phyloP scores from a whole-genome alignment of 2,329 filamentous ascomycete genomes.

The Plenodomus biglobosus region DNA sequence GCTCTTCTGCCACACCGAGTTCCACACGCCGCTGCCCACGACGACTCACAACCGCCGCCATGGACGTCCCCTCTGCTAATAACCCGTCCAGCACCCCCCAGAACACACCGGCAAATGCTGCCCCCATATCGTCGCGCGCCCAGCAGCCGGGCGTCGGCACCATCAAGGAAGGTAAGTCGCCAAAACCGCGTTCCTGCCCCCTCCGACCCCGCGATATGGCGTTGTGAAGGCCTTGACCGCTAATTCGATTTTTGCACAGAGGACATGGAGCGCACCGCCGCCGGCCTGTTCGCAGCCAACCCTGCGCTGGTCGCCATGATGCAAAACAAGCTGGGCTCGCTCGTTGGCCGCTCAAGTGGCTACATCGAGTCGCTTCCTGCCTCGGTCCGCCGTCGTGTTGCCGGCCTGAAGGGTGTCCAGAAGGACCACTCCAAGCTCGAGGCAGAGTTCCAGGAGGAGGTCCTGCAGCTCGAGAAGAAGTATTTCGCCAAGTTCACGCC shows the following conservation, averaged over 20 bases:
- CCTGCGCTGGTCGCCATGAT: constrained; percentile 96
- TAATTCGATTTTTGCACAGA: constrained; percentile 60
- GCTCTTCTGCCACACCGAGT: constrained; percentile 25
- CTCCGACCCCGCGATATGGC: constrained; percentile 32
- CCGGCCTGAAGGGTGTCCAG: constrained; percentile 95
- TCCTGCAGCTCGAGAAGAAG: constrained; percentile 97
- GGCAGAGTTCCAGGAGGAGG: constrained; percentile 97
- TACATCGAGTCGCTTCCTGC: constrained; percentile 95
- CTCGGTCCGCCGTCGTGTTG: constrained; percentile 87
- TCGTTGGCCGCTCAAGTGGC: constrained; percentile 92
- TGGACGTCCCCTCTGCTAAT: constrained; percentile 41
- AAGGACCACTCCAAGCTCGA: constrained; percentile 99
- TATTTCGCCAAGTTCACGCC: constrained; percentile 99
- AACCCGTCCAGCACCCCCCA: constrained; percentile 77
- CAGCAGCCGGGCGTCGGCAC: constrained; percentile 91
- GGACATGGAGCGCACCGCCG: constrained; percentile 85
- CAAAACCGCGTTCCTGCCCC: constrained; percentile 21
- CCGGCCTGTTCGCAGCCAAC: constrained; percentile 93
- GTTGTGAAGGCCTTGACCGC: constrained; percentile 36
- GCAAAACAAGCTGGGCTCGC: constrained; percentile 88
- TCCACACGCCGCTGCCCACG: constrained; percentile 18
- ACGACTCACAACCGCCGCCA: constrained; percentile 20
- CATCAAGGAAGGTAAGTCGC: constrained; percentile 86
- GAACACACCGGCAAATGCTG: constrained; percentile 94
- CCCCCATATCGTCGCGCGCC: constrained; percentile 95